These are phyloP conservation scores for Sanghuangporus weigelae DNA, from an alignment of 1,284 basidiomycete genomes.

Conservation along the genomic window DNA sequence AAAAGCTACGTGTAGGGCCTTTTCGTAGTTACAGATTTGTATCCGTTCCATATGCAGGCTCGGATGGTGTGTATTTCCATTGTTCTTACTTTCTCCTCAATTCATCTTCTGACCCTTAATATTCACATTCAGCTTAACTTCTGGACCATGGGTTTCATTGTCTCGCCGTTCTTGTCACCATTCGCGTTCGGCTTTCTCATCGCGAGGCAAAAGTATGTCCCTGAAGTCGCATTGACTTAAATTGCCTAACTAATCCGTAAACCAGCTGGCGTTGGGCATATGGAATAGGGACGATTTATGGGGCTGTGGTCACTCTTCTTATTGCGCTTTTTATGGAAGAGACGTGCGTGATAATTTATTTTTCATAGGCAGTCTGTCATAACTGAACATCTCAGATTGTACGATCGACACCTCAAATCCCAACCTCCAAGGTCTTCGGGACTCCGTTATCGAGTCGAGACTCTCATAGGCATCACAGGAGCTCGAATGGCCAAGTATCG, in stretches of 20 bases:
- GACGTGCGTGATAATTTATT: conserved; percentile 21
- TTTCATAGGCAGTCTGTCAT: neutral
- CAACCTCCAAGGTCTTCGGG: conserved; percentile 42
- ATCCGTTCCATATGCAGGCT: conserved; percentile 72
- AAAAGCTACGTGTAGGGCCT: conserved; percentile 41
- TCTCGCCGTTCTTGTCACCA: conserved; percentile 59
- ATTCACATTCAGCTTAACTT: conserved; percentile 45
- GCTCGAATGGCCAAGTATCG: conserved; percentile 56
- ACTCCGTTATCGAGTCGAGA: conserved; percentile 52
- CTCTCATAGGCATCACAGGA: conserved; percentile 63
- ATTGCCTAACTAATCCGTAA: neutral
- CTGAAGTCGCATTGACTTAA: neutral
- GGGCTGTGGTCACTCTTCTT: conserved; percentile 27
- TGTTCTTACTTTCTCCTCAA: neutral
- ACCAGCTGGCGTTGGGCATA: conserved; percentile 68
- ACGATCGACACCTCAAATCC: conserved; percentile 56
- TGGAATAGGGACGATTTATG: conserved; percentile 36
- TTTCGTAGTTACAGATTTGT: conserved; percentile 63
- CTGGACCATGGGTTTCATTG: conserved; percentile 57
- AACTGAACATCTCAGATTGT: conserved; percentile 40
- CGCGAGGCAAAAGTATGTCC: conserved; percentile 43
- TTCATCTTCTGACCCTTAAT: neutral
- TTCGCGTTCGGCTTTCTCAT: conserved; percentile 69
- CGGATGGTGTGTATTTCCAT: conserved; percentile 42
- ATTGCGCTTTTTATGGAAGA: conserved; percentile 33